Evolutionary conservation across 331 rosid species (phyloP).

Genomic region (Quercus tomentella): DNA sequence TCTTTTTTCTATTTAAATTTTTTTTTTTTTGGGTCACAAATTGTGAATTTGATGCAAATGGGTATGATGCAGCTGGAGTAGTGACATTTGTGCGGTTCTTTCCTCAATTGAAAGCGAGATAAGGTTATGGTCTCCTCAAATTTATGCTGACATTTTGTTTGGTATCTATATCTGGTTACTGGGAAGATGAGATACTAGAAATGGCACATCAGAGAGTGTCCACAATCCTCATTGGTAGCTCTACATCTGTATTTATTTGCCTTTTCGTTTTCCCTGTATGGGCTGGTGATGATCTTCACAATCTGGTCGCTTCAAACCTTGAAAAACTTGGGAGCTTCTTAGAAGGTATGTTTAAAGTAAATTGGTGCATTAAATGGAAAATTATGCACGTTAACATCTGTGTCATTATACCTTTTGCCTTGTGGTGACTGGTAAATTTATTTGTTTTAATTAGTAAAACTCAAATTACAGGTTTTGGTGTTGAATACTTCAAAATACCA

Average conservation of each 20-base stretch:
- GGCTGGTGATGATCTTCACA: slow-evolving; percentile 58
- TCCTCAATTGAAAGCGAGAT: slow-evolving; percentile 35
- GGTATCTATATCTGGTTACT: slow-evolving; percentile 43
- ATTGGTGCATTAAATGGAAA: background rate
- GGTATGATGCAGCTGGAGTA: slow-evolving; percentile 29
- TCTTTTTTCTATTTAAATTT: too few relatives aligned
- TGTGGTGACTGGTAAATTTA: too few relatives aligned
- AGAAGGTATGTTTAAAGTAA: slow-evolving; percentile 15
- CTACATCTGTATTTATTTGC: slow-evolving; percentile 25
- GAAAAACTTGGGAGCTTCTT: slow-evolving; percentile 37
- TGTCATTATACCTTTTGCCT: background rate
- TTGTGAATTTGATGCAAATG: background rate
- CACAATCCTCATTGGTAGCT: slow-evolving; percentile 43
- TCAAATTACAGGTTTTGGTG: slow-evolving; percentile 38
- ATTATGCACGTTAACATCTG: background rate
- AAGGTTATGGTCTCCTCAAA: slow-evolving; percentile 43
- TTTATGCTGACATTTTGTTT: slow-evolving; percentile 51
- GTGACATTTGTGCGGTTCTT: slow-evolving; percentile 38
- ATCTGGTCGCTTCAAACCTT: slow-evolving; percentile 28
- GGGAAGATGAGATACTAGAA: slow-evolving; percentile 25
- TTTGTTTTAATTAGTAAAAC: background rate
- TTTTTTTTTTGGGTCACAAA: background rate
- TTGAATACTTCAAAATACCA: slow-evolving; percentile 20
- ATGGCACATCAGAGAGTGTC: slow-evolving; percentile 33
- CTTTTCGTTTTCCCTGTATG: slow-evolving; percentile 45